Percentiles rank a stretch among this genome's conserved stretches.
Conservation (phyloP, 345 rosid genomes). For the Angophora floribunda region DNA sequence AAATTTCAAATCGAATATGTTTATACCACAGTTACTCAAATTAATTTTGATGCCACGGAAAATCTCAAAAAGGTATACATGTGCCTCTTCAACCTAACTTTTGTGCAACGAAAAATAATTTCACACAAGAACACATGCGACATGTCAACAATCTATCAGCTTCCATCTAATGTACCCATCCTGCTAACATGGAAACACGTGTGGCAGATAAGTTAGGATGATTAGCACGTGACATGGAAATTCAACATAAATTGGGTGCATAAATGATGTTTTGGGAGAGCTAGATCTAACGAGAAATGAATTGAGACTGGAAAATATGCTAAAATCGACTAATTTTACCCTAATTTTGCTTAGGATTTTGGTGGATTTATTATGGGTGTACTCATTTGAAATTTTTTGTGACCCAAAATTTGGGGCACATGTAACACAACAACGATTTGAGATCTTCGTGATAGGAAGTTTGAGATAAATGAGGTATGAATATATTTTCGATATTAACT, state of each 20-base stretch:
- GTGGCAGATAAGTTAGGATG: background rate
- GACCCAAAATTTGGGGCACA: rapidly evolving
- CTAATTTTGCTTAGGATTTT: rapidly evolving
- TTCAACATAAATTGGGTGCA: background rate
- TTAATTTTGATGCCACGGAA: rapidly evolving
- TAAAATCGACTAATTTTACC: background rate
- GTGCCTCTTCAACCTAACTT: background rate
- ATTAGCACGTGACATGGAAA: rapidly evolving
- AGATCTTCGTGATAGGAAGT: rapidly evolving
- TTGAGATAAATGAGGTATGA: background rate
- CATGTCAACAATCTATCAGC: background rate
- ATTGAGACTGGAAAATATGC: background rate
- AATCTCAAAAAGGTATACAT: rapidly evolving
- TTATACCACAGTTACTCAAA: background rate
- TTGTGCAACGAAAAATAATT: background rate
- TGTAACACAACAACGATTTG: background rate
- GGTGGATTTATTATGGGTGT: background rate
- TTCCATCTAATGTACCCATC: background rate
- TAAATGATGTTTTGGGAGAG: background rate
- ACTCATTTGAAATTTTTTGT: no score
- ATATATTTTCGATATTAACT: background rate
- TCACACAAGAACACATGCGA: background rate
- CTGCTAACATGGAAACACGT: background rate
- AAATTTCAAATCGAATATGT: background rate
- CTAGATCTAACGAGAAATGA: background rate